Base-by-base conservation (phyloP, 2,329 filamentous ascomycete species). In the Exophiala aquamarina region DNA sequence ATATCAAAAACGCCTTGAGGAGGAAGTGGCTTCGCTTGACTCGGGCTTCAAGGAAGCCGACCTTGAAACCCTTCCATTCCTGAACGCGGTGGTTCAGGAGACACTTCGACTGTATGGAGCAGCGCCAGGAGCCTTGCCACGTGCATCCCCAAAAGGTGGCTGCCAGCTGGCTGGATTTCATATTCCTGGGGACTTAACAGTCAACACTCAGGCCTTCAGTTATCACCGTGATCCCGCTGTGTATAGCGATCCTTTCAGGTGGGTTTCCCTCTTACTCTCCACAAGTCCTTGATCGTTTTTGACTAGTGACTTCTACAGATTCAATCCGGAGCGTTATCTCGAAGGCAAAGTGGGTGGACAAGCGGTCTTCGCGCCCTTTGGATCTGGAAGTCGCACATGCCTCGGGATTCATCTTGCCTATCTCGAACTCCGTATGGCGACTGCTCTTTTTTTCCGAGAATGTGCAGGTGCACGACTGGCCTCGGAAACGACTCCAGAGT, bases 381-480 rank as follows among this genome's bases (percentile, higher is more conserved):
- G 83, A 1, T 84, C 79, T 14, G 84, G 84, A 0, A 80, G 83
- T 0, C 71, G 83, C 15, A 84, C 84, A 65, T 88, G 84, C 55
- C 70, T 89, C 3, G 85, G 84, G 0, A 78, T 81, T 4, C 83
- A 87, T 57, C 79, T 88, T 53, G 84, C 85, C 0, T 66, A 68
- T 19, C 77, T 79, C 63, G 79, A 83, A 57, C 57, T 83, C 19
- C 69, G 78, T 7, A 69, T 79, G 26, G 75, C 70, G 0, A 67
- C 72, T 0, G 74, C 77, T 0, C 64, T 70, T 3, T 78, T 83
- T 60, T 80, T 81, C 58, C 65, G 70, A 1, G 63, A 72, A 6
- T 48, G 44, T 34, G 9, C 9, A 37, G 49, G 29, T 13, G 47
- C 47, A 5, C 37, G 20, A 14, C 28, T 49, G 13, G 40, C 41